A percentile compares a stretch with the other conserved stretches of the same genome.
Conservation (phyloP, 73 alveolate species). For the Paramecium sonneborni region DNA sequence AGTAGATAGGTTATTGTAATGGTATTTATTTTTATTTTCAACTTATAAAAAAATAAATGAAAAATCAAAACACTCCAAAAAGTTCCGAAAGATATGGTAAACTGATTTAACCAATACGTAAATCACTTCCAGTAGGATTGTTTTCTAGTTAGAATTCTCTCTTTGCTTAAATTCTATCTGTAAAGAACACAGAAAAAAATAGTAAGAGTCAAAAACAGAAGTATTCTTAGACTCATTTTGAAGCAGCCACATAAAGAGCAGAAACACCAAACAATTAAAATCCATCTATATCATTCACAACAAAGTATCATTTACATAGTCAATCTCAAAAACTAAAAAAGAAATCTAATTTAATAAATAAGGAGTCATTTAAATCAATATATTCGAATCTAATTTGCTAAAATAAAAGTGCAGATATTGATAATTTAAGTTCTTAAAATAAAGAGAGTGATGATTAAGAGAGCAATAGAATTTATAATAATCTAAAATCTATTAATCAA, state of each 20-base stretch:
- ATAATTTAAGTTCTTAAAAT: not conserved
- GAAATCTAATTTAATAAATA: not conserved
- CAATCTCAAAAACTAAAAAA: not conserved
- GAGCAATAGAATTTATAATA: not conserved
- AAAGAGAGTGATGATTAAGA: not conserved
- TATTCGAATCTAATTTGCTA: not conserved
- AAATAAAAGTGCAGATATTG: slow-evolving; percentile 7
- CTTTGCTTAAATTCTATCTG: not conserved
- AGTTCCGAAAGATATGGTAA: slow-evolving; percentile 6
- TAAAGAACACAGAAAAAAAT: not conserved
- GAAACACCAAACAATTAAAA: not conserved
- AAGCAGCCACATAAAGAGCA: not conserved
- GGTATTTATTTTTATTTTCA: not conserved
- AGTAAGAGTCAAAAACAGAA: not conserved
- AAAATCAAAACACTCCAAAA: not conserved
- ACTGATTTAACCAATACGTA: not conserved
- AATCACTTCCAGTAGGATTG: not conserved
- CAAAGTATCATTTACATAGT: not conserved
- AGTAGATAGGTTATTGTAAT: not conserved
- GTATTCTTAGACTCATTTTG: not conserved
- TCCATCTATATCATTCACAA: not conserved
- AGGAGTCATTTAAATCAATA: not conserved
- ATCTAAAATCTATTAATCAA: not conserved
- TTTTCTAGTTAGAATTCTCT: slow-evolving; percentile 11
- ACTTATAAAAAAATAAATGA: not conserved